Evolutionary conservation across 1,139 yeast species (phyloP).

Genomic region (Taphrina communis): DNA sequence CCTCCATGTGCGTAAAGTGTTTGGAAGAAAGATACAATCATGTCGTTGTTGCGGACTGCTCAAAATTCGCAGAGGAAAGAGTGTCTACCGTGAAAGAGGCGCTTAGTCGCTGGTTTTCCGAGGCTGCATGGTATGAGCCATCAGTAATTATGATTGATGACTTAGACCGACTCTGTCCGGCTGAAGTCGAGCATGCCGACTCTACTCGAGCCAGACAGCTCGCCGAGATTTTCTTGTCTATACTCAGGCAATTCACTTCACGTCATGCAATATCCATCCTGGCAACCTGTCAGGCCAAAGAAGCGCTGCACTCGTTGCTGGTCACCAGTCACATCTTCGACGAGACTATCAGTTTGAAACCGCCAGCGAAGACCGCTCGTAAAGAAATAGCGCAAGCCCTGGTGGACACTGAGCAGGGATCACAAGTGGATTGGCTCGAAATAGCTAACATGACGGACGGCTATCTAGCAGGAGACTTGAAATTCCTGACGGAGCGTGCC

Average conservation of each 20-base stretch:
- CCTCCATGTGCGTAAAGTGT: not conserved
- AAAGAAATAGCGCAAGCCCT: conserved; percentile 58
- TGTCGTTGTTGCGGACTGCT: conserved; percentile 18
- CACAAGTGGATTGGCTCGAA: conserved; percentile 65
- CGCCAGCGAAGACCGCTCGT: conserved; percentile 75
- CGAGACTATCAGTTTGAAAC: conserved; percentile 62
- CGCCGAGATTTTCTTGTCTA: conserved; percentile 57
- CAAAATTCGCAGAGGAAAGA: conserved; percentile 23
- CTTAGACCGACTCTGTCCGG: conserved; percentile 74
- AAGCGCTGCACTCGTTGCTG: conserved; percentile 65
- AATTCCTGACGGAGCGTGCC: conserved; percentile 73
- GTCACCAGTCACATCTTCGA: conserved; percentile 71
- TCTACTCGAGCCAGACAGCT: conserved; percentile 65
- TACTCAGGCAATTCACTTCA: conserved; percentile 53
- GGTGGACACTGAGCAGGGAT: conserved; percentile 48
- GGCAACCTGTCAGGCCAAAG: conserved; percentile 68
- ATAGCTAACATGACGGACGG: conserved; percentile 84
- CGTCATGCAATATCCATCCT: conserved; percentile 58
- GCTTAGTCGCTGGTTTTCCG: conserved; percentile 56
- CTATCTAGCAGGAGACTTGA: conserved; percentile 80
- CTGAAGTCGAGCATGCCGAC: conserved; percentile 71
- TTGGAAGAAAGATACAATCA: conserved; percentile 4
- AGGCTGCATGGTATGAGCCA: conserved; percentile 81
- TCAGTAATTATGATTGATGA: conserved; percentile 77
- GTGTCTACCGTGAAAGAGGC: conserved; percentile 17